phyloP scores from a whole-genome alignment of 2,329 filamentous ascomycete species.

The Drechslerella stenobrocha region DNA sequence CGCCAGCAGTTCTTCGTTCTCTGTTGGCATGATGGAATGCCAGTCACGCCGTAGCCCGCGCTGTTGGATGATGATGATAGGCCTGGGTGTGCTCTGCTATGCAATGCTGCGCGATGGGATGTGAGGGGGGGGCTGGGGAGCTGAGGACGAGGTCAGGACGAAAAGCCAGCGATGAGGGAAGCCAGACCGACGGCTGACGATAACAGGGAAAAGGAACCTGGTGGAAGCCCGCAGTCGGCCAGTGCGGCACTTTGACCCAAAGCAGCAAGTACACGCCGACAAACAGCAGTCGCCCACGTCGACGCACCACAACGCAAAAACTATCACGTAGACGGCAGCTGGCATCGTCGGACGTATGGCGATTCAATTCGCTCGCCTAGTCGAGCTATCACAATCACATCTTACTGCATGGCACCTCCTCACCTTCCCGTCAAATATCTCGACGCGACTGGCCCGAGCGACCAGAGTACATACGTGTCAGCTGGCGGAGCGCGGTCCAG shows the following conservation, averaged over 20 bases:
- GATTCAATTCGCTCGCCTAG: constrained; percentile 46
- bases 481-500: background rate
- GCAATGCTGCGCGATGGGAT: constrained; percentile 1
- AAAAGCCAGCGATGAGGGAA: constrained; percentile 11
- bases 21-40: constrained; percentile 59
- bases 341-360: background rate
- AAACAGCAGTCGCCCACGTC: constrained; percentile 18
- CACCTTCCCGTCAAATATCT: constrained; percentile 24
- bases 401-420: constrained; percentile 30
- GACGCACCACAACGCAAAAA: constrained; percentile 49
- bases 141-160: background rate
- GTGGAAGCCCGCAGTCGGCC: constrained; percentile 36
- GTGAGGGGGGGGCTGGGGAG: background rate
- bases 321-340: constrained; percentile 15
- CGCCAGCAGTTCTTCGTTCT: constrained; percentile 62
- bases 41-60: too few relatives aligned
- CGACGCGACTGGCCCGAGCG: constrained; percentile 45
- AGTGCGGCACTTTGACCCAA: constrained; percentile 26
- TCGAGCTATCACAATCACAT: constrained; percentile 48
- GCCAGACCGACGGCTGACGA: background rate
- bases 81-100: too few relatives aligned
- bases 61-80: too few relatives aligned
- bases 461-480: constrained; percentile 39
- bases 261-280: constrained; percentile 14
- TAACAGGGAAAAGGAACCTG: constrained; percentile 16